Conservation (phyloP, 441 rosid genomes). For the Pelargonium australe region DNA sequence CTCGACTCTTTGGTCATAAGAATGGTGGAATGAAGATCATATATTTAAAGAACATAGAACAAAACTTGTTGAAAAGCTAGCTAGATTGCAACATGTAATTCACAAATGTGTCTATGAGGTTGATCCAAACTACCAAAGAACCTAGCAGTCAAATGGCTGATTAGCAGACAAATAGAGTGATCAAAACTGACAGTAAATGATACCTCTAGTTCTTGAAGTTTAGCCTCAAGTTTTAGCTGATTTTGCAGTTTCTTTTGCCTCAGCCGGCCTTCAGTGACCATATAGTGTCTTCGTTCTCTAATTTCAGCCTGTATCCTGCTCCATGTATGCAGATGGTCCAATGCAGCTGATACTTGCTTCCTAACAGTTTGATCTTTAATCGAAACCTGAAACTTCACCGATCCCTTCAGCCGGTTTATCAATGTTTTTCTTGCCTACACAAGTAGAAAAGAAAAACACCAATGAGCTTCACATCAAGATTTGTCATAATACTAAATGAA, state of each 20-base stretch:
- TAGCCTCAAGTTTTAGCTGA: conserved; percentile 24
- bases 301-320: conserved; percentile 24
- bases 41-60: no score
- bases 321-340: conserved; percentile 22
- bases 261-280: conserved; percentile 21
- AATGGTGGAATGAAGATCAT: no score
- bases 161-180: background rate
- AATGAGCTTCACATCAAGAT: no score
- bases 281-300: conserved; percentile 19
- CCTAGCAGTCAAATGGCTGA: background rate
- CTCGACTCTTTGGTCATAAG: no score
- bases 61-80: no score
- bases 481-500: no score
- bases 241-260: conserved; percentile 22
- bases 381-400: conserved; percentile 15
- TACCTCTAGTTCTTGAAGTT: conserved; percentile 25
- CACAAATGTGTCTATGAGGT: no score
- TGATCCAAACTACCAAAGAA: background rate
- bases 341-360: conserved; percentile 16
- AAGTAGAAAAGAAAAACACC: background rate
- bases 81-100: no score
- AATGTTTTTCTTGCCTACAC: conserved; percentile 21
- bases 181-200: background rate
- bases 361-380: conserved; percentile 14
- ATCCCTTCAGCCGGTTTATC: conserved; percentile 15